phyloP scores from a whole-genome alignment of 371 early-diverging fungal genomes.

The Mortierella sp. region DNA sequence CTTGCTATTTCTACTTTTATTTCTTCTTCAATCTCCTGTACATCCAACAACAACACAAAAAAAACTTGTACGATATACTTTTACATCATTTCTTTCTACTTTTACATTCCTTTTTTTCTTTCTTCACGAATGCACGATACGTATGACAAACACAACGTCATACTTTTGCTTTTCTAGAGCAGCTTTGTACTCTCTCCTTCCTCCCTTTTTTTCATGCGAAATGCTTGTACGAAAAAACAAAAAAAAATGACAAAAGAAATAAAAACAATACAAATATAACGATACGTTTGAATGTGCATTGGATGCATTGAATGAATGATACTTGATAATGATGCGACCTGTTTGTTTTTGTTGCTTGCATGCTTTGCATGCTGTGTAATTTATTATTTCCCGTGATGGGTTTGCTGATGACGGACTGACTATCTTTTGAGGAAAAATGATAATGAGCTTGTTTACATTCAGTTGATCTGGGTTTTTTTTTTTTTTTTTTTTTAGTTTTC shows the following conservation, averaged over 20 bases:
- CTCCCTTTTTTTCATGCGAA: constrained; percentile 1
- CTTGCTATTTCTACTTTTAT: neutral
- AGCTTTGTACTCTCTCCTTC: neutral
- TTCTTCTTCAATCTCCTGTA: neutral
- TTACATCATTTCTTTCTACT: constrained; percentile 7
- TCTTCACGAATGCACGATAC: neutral
- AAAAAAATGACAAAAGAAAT: neutral
- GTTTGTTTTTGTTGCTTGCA: no score
- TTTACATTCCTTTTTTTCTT: neutral
- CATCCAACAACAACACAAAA: constrained; percentile 1
- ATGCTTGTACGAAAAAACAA: neutral
- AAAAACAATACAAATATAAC: neutral
- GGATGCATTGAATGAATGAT: neutral
- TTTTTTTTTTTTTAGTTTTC: neutral
- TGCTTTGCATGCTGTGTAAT: no score
- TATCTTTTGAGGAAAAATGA: no score
- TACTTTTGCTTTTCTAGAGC: neutral
- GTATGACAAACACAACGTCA: neutral
- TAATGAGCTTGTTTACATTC: no score
- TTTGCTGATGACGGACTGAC: no score
- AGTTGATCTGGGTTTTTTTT: no score
- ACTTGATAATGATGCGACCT: no score
- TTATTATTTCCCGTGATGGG: no score
- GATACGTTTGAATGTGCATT: neutral
- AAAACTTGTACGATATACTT: constrained; percentile 12